A percentile compares a stretch with the other conserved stretches of the same genome.
These are phyloP conservation scores for Dendrothele bispora DNA, from an alignment of 768 basidiomycete genomes.

Conservation along the genomic window DNA sequence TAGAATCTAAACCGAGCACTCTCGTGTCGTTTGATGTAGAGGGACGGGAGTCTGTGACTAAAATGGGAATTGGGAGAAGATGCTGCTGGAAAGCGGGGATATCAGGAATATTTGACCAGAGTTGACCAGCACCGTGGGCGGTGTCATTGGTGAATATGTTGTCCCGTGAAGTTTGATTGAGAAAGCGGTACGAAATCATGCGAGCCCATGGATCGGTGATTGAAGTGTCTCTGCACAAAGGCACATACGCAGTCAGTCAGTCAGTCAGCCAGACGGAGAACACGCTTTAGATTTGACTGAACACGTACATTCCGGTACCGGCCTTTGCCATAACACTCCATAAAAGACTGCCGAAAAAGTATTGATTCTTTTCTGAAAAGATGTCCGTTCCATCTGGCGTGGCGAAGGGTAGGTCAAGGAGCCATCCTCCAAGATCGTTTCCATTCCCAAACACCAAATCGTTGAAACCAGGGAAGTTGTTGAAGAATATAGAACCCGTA, in stretches of 20 bases:
- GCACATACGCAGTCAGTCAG: too few species aligned
- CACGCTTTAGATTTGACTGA: constrained; percentile 3
- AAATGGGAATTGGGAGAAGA: constrained; percentile 65
- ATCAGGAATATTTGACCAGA: constrained; percentile 59
- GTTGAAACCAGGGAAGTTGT: constrained; percentile 57
- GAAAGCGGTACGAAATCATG: constrained; percentile 71
- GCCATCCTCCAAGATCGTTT: constrained; percentile 48
- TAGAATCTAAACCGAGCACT: constrained; percentile 36
- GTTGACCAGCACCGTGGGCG: constrained; percentile 70
- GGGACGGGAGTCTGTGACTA: constrained; percentile 57
- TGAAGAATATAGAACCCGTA: constrained; percentile 60
- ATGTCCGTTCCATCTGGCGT: constrained; percentile 53
- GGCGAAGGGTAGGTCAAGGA: constrained; percentile 54
- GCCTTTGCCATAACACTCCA: constrained; percentile 59
- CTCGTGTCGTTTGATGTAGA: constrained; percentile 42
- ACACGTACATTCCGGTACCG: constrained; percentile 48
- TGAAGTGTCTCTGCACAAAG: constrained; percentile 52
- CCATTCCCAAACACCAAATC: constrained; percentile 63
- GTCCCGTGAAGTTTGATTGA: constrained; percentile 56
- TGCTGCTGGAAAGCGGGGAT: constrained; percentile 51
- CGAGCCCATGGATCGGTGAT: constrained; percentile 63
- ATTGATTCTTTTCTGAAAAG: constrained; percentile 45
- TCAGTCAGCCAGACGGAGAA: not conserved
- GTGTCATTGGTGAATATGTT: constrained; percentile 63
- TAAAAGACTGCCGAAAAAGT: constrained; percentile 54